Conservation (phyloP, 2,329 filamentous ascomycete species). For the Mycocentrospora acerina region DNA sequence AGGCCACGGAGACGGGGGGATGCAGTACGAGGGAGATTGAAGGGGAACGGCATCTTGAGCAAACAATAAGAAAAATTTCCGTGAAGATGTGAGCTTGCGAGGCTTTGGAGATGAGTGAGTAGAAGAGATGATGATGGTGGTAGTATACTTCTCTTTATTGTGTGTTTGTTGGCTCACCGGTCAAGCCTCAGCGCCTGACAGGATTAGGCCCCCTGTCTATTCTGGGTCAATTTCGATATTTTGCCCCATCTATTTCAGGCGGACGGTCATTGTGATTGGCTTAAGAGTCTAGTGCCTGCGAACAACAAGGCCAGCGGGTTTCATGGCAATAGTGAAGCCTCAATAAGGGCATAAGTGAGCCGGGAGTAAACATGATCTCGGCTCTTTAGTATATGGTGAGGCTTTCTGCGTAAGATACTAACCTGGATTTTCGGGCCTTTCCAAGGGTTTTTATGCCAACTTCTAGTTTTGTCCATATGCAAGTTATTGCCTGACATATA, state of each 20-base stretch:
- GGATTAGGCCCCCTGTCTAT: slow-evolving; percentile 6
- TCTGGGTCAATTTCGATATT: slow-evolving; percentile 7
- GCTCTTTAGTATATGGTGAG: no score
- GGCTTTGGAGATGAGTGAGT: no score
- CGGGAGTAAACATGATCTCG: no score
- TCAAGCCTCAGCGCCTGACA: slow-evolving; percentile 11
- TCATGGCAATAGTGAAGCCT: no score
- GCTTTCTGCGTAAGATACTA: no score
- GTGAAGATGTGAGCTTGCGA: neutral
- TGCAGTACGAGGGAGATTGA: slow-evolving; percentile 5
- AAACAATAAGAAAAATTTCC: neutral
- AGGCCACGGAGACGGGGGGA: slow-evolving; percentile 22
- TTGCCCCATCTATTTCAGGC: slow-evolving; percentile 2
- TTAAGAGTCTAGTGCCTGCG: no score
- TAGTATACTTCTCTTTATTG: slow-evolving; percentile 11
- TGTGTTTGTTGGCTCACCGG: slow-evolving; percentile 20
- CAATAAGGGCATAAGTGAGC: no score
- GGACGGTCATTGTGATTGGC: slow-evolving; percentile 4
- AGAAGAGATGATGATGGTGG: neutral
- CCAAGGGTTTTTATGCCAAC: no score
- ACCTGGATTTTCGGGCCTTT: no score
- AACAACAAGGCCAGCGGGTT: no score
- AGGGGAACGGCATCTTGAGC: slow-evolving; percentile 8
- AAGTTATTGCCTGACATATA: no score
- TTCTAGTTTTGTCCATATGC: no score